Base-by-base conservation (phyloP, 495 filamentous ascomycete genomes). In the Trichocladium uniseriatum region DNA sequence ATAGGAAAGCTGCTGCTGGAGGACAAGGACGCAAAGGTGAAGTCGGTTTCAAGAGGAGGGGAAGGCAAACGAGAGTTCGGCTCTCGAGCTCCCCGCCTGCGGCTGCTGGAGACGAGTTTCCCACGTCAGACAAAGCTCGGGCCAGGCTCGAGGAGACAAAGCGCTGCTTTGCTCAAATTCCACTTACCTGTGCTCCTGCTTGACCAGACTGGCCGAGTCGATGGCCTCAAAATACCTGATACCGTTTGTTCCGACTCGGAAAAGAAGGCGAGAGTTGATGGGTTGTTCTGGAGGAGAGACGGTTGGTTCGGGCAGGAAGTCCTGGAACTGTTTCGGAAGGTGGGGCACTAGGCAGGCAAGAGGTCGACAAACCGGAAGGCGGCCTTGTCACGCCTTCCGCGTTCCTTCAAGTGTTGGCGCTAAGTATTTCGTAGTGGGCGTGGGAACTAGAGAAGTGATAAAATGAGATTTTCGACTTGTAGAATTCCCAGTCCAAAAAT, bases 91-190 rank as follows among this genome's bases (percentile, higher is more conserved):
- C 31, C 11, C 31, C 10, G 13, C 31, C 31, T 29, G 27, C 27
- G 10, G 8, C 14, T 19, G 40, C 13, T 20, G 35, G 32, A 39
- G 41, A 28, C 31, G 31, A 41, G 34, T 11, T 51, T 27, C 22
- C 31, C 21, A 38, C 32, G 42, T 51, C 49, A 37, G 49, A 51
- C 49, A 45, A 38, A 51, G 49, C 49, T 51, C 36, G 42, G 49
- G 16, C 48, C 49, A n/a, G n/a, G 32, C 21, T 38, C n/a, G 15
- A 38, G 19, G 19, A 18, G 13, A 38, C 19, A 21, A 38, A 38
- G 31, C 31, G 31, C 9, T 14, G 9, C 13, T 4, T 32, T 4
- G 9, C 24, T 27, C 24, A 8, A 27, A 27, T 27, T 27, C 8
- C 4, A 27, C 8, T 8, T 2, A 32, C 5, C 5, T 32, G 5